These are phyloP conservation scores for Polytrichum formosum DNA, from an alignment of 225 moss, liverwort and hornwort species.

Conservation along the genomic window DNA sequence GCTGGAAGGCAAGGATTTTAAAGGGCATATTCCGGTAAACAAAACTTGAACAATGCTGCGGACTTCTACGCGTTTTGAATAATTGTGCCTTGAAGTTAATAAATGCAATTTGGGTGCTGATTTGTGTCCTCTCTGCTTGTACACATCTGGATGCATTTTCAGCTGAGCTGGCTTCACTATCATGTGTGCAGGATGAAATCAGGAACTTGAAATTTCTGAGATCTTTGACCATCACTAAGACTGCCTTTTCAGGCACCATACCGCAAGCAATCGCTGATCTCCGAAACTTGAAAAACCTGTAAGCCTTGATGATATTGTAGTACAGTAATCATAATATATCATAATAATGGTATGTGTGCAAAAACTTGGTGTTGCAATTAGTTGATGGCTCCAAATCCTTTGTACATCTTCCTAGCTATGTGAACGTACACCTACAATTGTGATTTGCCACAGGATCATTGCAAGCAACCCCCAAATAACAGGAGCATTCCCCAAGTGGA, in stretches of 20 bases:
- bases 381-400: too few relatives aligned
- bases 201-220: slow-evolving; percentile 34
- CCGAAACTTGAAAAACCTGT: slow-evolving; percentile 46
- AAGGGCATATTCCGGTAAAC: slow-evolving; percentile 41
- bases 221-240: slow-evolving; percentile 45
- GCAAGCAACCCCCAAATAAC: slow-evolving; percentile 36
- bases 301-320: slow-evolving; percentile 1
- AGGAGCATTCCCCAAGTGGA: slow-evolving; percentile 44
- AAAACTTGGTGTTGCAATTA: too few relatives aligned
- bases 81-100: too few relatives aligned
- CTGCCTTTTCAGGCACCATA: slow-evolving; percentile 46
- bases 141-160: neutral
- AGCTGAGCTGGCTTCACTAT: neutral
- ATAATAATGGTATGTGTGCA: neutral
- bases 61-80: too few relatives aligned
- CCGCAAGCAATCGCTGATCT: slow-evolving; percentile 54
- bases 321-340: neutral
- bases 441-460: slow-evolving; percentile 28
- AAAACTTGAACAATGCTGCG: neutral
- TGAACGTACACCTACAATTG: too few relatives aligned
- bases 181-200: slow-evolving; percentile 29
- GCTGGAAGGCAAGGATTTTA: slow-evolving; percentile 51
- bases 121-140: neutral
- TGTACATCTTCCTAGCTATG: too few relatives aligned
- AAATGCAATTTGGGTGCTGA: too few relatives aligned